Evolutionary conservation across 2,329 filamentous ascomycete genomes (phyloP).

Genomic region (Claviceps sp.): DNA sequence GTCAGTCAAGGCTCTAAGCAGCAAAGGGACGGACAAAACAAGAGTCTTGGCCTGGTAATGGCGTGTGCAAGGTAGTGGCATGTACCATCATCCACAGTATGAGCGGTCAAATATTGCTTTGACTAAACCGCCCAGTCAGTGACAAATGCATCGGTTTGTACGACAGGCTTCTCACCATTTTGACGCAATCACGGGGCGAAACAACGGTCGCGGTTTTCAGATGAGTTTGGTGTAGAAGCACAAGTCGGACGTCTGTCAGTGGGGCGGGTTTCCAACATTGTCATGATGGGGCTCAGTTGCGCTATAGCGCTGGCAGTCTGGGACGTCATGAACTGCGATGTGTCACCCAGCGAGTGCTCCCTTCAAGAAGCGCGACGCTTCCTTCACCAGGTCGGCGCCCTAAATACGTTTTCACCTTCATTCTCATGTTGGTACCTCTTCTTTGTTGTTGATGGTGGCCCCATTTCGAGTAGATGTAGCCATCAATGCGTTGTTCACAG

Average conservation of each 20-base stretch:
- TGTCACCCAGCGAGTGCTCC: neutral
- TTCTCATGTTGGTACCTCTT: neutral
- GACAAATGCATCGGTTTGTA: neutral
- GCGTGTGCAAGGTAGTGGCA: constrained; percentile 14
- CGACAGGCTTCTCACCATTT: constrained; percentile 14
- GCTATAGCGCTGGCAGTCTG: neutral
- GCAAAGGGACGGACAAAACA: neutral
- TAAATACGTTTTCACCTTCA: neutral
- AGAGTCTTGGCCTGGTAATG: neutral
- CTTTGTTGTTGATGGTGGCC: neutral
- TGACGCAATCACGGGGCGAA: neutral
- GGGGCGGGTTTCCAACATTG: constrained; percentile 3
- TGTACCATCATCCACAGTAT: constrained; percentile 77
- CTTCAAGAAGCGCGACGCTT: neutral
- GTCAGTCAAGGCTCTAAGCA: constrained; percentile 1
- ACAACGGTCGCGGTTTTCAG: neutral
- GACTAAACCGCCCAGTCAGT: constrained; percentile 43
- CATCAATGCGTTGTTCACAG: neutral
- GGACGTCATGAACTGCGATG: neutral
- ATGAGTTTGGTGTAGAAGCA: constrained; percentile 4
- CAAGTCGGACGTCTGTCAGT: constrained; percentile 4
- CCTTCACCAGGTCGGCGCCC: no score
- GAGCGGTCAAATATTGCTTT: constrained; percentile 92
- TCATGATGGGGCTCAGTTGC: neutral
- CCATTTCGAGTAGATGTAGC: no score